Evolutionary conservation across 2,329 filamentous ascomycete genomes (phyloP), one percentile per base, ranked within the genome.

Genomic region (Kalmusia sp.): DNA sequence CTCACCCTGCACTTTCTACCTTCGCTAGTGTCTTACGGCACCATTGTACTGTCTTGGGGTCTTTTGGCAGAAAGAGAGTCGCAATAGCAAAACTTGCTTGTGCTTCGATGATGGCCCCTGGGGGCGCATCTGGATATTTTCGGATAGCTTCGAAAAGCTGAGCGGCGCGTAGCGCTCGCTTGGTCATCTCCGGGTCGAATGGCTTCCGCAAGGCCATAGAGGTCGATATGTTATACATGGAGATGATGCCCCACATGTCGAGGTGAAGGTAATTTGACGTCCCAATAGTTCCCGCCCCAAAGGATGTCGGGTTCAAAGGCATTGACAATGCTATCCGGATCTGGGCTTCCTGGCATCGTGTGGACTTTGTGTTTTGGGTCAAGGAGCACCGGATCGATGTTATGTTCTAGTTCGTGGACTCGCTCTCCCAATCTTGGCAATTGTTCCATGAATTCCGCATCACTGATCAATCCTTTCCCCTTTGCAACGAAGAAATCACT

Each of bases 141-240:
- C 90, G 84, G 31, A 97, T 83, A 1, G 89, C 85, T 73, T 96
- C 92, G 53, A 92, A 92, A 53, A 93, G 82, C 64, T 91, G 88
- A 68, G 89, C 93, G 35, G 89, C 87, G 48, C 84, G 82, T 60
- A 89, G 84, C 1, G 91, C 89, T 52, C 89, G 80, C 1, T 79
- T 71, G 3, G 79, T 79, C 49, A 93, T 66, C 47, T 89, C 85
- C 11, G 80, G 70, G 11, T 78, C 67, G 3, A 79, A 74, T 1
- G 79, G 64, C 76, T 83, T 76, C 33, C 81, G 80, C 45, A 85
- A 74, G 2, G 83, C 79, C 44, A 84, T 77, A 3, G 86, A 82
- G 1, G 87, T 84, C 64, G 95, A 90, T 62, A 89, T 87, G 60
- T 87, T 86, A 74, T 92, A 92, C 88, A 96, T 91, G 53, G 95